Evolutionary conservation across 768 basidiomycete genomes (phyloP).

Genomic region (Boletus rufocinnamomeus): DNA sequence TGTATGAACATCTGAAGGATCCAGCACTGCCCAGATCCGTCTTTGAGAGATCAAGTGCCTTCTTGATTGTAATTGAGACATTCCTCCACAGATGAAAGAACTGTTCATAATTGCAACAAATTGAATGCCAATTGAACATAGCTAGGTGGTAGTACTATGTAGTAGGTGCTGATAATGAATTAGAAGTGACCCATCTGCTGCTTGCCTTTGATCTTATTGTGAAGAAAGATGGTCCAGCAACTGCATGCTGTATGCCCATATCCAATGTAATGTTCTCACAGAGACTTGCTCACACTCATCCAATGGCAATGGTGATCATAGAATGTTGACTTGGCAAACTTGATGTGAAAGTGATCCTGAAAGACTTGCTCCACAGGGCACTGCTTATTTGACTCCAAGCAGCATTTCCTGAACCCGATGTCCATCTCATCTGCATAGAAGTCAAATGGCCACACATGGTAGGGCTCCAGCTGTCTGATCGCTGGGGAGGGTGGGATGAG

Average conservation of each 20-base stretch:
- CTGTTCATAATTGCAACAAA: too few relatives aligned
- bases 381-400: neutral
- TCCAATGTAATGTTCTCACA: neutral
- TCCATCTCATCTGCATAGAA: slow-evolving; percentile 5
- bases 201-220: neutral
- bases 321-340: neutral
- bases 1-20: too few relatives aligned
- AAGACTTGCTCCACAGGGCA: neutral
- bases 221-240: neutral
- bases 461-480: too few relatives aligned
- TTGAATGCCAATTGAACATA: too few relatives aligned
- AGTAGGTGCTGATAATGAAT: too few relatives aligned
- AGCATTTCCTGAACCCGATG: neutral
- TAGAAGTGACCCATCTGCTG: too few relatives aligned
- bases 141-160: too few relatives aligned
- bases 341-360: neutral
- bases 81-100: too few relatives aligned
- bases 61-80: too few relatives aligned
- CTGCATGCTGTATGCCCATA: neutral
- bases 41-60: too few relatives aligned
- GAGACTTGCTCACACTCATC: neutral
- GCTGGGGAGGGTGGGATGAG: too few relatives aligned
- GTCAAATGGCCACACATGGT: neutral
- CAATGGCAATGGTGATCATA: slow-evolving; percentile 7
- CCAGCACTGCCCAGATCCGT: too few relatives aligned